These are phyloP conservation scores for Zopfia rhizophila DNA, from an alignment of 2,329 filamentous ascomycete species.

Conservation along the genomic window DNA sequence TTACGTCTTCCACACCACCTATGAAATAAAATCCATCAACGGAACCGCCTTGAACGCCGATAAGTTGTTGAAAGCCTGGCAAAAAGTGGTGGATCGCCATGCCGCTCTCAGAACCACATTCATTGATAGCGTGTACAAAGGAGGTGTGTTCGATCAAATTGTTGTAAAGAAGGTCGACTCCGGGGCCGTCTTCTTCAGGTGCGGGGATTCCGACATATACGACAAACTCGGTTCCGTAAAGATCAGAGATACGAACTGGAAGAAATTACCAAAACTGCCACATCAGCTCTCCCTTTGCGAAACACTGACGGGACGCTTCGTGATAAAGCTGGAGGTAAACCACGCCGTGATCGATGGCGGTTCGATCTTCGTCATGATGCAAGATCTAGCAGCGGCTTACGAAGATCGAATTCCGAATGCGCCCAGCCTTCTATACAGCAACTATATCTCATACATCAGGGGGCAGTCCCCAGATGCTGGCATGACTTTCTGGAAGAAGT, in stretches of 20 bases:
- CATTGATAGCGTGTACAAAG: slow-evolving; percentile 10
- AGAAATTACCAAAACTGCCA: slow-evolving; percentile 39
- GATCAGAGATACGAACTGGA: background rate
- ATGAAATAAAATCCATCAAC: slow-evolving; percentile 7
- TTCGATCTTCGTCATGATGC: slow-evolving; percentile 57
- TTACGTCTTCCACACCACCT: slow-evolving; percentile 13
- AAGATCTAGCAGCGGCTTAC: slow-evolving; percentile 55
- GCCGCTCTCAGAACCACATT: slow-evolving; percentile 16
- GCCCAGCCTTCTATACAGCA: slow-evolving; percentile 34
- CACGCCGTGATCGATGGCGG: slow-evolving; percentile 60
- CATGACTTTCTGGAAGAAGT: slow-evolving; percentile 52
- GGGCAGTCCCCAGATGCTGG: slow-evolving; percentile 27
- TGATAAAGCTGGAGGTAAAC: slow-evolving; percentile 58
- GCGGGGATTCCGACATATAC: slow-evolving; percentile 4
- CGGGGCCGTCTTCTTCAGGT: background rate
- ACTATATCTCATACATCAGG: slow-evolving; percentile 35
- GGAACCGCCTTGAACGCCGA: background rate
- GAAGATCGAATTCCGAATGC: slow-evolving; percentile 40
- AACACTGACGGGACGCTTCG: slow-evolving; percentile 42
- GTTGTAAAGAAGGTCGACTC: slow-evolving; percentile 9
- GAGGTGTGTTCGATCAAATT: slow-evolving; percentile 18
- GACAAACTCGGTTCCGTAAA: no score
- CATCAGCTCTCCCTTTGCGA: slow-evolving; percentile 55
- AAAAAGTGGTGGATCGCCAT: slow-evolving; percentile 17
- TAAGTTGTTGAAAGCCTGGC: slow-evolving; percentile 16